Evolutionary conservation across 305 asterid genomes (phyloP).

Genomic region (Coffea humblotiana): DNA sequence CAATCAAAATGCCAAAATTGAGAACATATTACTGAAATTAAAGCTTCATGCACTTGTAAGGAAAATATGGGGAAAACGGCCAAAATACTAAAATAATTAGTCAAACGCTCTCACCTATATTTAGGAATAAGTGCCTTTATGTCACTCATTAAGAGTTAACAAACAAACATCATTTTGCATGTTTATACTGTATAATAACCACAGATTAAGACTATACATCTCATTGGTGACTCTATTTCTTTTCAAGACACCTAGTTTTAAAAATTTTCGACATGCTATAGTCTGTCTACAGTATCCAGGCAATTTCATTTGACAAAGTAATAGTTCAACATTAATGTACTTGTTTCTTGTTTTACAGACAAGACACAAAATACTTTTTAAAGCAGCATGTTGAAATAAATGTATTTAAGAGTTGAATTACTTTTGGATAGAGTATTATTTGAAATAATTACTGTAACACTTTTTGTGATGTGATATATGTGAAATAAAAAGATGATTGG

Average conservation of each 20-base stretch:
- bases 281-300: background rate
- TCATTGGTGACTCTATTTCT: background rate
- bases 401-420: too few species aligned
- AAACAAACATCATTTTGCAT: background rate
- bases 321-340: background rate
- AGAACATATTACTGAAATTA: background rate
- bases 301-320: background rate
- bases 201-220: background rate
- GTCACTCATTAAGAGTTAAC: background rate
- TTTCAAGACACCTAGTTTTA: background rate
- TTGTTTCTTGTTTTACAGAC: constrained; percentile 2
- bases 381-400: constrained; percentile 3
- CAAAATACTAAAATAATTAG: background rate
- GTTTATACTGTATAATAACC: background rate
- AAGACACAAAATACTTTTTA: background rate
- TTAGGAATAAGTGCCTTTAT: background rate
- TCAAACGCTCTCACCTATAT: too few species aligned
- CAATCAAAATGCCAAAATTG: background rate
- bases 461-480: too few species aligned
- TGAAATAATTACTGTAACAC: too few species aligned
- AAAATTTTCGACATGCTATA: background rate
- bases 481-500: too few species aligned
- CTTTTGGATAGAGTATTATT: too few species aligned
- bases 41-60: too few species aligned
- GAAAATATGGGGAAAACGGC: background rate